Evolutionary conservation across 140 eudicot species (phyloP), one percentile per base, ranked within the genome.

Genomic region (Anethum foeniculum): DNA sequence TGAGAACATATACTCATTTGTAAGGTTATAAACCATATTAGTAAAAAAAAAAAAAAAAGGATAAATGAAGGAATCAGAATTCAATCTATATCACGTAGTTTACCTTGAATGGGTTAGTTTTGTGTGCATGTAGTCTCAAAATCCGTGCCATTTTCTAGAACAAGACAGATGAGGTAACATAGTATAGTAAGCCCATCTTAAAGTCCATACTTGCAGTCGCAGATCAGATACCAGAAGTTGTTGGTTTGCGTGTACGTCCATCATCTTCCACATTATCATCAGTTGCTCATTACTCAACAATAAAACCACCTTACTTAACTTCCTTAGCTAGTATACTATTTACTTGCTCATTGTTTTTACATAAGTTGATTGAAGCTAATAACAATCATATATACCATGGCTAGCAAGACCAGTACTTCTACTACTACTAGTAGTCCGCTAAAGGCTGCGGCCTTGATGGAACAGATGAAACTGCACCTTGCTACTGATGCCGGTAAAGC

Each of bases 381-480:
- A 25, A 25, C 36, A 27, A 62, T 16, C 36, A 39, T 39, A 62
- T 25, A 60, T 62, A 25, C 7, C 71, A 62, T 62, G 71, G 71
- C 71, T 62, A 62, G 36, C 71, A 62, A 13, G 36, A 62, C 18
- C 71, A 25, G 13, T 58, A 58, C 67, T 58, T 21, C 67, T 23
- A 8, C 28, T 58, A 23, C 30, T 58, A 1, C 68, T 9, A 60
- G 10, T 9, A 12, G 36, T 1, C 75, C 86, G 39, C 82, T 84
- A 75, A 94, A 94, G 77, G 87, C 98, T 18, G 91, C 90, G 25
- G 96, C 97, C 5, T 72, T 92, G 9, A 58, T 94, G 96, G 98
- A 91, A 48, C 96, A 88, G 87, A 91, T 93, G 98, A 94, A 91
- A 76, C 81, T 84, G 84, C 96, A 94, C 74, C 86, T 94, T 52